A percentile compares a stretch with the other conserved stretches of the same genome.
Evolutionary conservation across 2,329 filamentous ascomycete genomes (phyloP).

Genomic region (Fusarium annulatum): DNA sequence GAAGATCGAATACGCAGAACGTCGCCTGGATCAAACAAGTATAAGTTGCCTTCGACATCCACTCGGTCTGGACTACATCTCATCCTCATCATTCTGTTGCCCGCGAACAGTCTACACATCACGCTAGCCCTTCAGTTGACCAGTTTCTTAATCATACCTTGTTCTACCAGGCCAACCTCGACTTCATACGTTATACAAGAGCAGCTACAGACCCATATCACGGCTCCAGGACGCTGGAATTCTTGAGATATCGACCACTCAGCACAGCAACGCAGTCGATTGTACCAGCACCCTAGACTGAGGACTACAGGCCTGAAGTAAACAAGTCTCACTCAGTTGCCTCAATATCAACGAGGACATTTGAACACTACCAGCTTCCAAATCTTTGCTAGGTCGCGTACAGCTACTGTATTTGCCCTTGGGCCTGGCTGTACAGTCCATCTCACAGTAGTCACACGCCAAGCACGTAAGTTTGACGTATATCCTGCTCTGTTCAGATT

Average conservation of each 20-base stretch:
- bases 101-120: not conserved
- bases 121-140: not conserved
- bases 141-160: not conserved
- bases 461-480: slow-evolving; percentile 26
- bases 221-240: not conserved
- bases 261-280: not conserved
- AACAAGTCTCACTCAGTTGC: not conserved
- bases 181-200: not conserved
- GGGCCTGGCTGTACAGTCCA: not conserved
- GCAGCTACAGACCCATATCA: not conserved
- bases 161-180: not conserved
- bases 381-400: not conserved
- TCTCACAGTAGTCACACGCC: not conserved
- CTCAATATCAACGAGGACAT: not conserved
- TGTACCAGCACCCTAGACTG: not conserved
- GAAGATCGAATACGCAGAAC: slow-evolving; percentile 27
- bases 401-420: not conserved
- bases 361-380: not conserved
- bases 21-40: slow-evolving; percentile 44
- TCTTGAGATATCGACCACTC: not conserved
- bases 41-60: slow-evolving; percentile 55
- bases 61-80: slow-evolving; percentile 30
- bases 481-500: not conserved
- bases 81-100: slow-evolving; percentile 17
- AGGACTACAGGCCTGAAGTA: not conserved